Evolutionary conservation across 768 basidiomycete species (phyloP), one percentile per base, ranked within the genome.

Genomic region (Boletellus sp.): DNA sequence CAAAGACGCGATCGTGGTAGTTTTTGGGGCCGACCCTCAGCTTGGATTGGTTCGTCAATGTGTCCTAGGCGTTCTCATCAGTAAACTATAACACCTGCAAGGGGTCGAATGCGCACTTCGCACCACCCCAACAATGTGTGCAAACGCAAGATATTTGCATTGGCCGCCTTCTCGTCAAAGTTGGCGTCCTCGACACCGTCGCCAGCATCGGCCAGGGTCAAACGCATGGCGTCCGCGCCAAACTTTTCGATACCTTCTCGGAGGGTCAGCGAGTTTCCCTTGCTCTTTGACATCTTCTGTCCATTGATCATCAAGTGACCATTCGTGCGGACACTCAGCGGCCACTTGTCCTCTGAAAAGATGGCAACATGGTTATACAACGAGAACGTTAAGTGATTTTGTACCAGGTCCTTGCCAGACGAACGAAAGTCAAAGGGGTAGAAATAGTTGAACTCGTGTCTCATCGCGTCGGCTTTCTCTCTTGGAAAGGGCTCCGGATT

Each of bases 141-240:
- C 54, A 99, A 74, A 45, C 96, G 80, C 65, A 98, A 69, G 64
- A 99, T 98, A 54, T 91, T 93, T 11, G 96, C 94, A 65, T 98
- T 99, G 16, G 96, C 96, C 6, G 87, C 90, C 74, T 93, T 90
- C 77, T 98, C 95, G 65, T 99, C 96, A 61, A 98, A 99, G 75
- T 99, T 99, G 39, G 95, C 95, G 70, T 99, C 96, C 69, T 96
- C 94, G 58, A 97, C 79, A 44, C 94, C 92, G 66, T 99, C 96
- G 13, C 96, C 96, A 23, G 94, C 93, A 73, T 98, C 95, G 22
- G 96, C 96, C 69, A 99, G 77, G 17, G 84, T 79, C 73, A 99
- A 70, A 48, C 96, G 78, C 61, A 88, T 94, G 28, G 94, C 91
- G 66, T 98, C 96, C 32, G 96, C 94, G 51, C 96, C 96, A 63